Evolutionary conservation across 2,329 filamentous ascomycete species (phyloP).

Genomic region (Pseudopyricularia javanii): DNA sequence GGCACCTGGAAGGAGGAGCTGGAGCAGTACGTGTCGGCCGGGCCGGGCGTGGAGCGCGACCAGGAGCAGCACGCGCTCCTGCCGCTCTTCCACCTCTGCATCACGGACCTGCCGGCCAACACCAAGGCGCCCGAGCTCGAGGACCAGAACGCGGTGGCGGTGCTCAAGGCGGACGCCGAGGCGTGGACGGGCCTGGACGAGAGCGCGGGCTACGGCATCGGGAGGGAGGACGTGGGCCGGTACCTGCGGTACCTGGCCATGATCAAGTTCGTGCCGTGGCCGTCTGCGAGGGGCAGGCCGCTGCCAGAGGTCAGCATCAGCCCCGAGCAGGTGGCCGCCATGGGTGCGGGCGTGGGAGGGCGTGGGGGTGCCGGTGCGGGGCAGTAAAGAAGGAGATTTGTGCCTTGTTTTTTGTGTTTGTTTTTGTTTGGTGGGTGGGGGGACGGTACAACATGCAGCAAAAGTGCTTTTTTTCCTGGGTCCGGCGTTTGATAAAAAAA

Average conservation of each 20-base stretch:
- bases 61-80: slow-evolving; percentile 60
- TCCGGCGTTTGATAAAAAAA: too few relatives aligned
- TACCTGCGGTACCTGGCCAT: slow-evolving; percentile 53
- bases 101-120: slow-evolving; percentile 54
- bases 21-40: slow-evolving; percentile 52
- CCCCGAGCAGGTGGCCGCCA: neutral
- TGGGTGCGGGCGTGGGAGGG: slow-evolving; percentile 1
- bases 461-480: too few relatives aligned
- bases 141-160: slow-evolving; percentile 53
- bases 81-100: slow-evolving; percentile 64
- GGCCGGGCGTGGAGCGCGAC: slow-evolving; percentile 35
- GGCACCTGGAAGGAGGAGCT: slow-evolving; percentile 55
- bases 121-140: slow-evolving; percentile 65
- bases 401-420: too few relatives aligned
- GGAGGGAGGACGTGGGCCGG: slow-evolving; percentile 45
- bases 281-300: slow-evolving; percentile 19
- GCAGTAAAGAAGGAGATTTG: neutral
- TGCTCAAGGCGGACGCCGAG: slow-evolving; percentile 50
- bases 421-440: too few relatives aligned
- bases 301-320: slow-evolving; percentile 15
- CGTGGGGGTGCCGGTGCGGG: neutral
- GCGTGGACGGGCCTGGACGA: slow-evolving; percentile 36
- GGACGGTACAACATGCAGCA: too few relatives aligned
- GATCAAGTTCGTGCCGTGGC: slow-evolving; percentile 47
- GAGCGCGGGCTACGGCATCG: slow-evolving; percentile 39